These are phyloP conservation scores for Chlorella sp. DNA, from an alignment of 139 green algal species.

Conservation along the genomic window DNA sequence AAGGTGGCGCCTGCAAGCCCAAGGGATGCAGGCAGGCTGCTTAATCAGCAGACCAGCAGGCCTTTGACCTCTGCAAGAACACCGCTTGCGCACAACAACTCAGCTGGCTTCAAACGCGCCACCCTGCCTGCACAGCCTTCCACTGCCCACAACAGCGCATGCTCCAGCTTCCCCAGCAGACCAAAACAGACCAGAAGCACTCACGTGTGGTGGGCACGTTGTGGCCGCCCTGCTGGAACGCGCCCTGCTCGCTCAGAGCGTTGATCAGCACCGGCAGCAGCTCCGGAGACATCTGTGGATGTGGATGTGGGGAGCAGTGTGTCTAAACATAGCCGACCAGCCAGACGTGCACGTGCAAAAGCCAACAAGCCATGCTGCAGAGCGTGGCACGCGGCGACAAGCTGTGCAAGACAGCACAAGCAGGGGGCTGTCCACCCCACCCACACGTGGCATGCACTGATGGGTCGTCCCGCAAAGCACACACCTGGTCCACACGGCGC, in stretches of 20 bases:
- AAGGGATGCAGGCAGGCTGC: background rate
- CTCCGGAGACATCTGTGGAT: conserved; percentile 9
- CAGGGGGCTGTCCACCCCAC: no score
- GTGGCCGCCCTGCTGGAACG: conserved; percentile 30
- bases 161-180: background rate
- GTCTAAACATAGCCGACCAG: background rate
- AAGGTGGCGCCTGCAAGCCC: conserved; percentile 29
- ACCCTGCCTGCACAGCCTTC: background rate
- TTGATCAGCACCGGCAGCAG: conserved; percentile 45
- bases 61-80: background rate
- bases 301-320: background rate
- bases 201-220: conserved; percentile 18
- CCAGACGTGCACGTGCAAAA: no score
- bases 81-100: background rate
- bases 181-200: background rate
- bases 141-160: background rate
- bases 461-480: no score
- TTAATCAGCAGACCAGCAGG: no score
- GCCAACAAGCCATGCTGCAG: background rate
- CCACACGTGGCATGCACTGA: background rate
- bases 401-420: no score
- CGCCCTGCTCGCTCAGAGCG: conserved; percentile 32
- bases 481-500: conserved; percentile 21
- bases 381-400: no score
- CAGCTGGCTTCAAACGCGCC: background rate